A percentile compares a stretch with the other conserved stretches of the same genome.
Evolutionary conservation across 108 stramenopile genomes (phyloP).

Genomic region (Skeletonema grethae): DNA sequence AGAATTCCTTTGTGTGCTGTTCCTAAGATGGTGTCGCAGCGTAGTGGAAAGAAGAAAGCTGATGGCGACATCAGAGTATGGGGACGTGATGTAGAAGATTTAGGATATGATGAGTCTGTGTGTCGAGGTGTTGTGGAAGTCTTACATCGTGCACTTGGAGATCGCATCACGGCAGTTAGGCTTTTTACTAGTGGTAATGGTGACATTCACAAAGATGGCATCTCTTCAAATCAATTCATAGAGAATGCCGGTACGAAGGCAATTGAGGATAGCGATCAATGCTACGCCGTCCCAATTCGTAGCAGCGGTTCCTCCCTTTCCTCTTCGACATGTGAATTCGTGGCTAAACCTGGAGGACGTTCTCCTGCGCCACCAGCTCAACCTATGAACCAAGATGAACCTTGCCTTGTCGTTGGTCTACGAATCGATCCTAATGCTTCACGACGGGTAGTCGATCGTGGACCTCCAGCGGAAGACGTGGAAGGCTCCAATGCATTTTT

Average conservation of each 20-base stretch:
- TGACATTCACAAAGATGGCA: slow-evolving; percentile 22
- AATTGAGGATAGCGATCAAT: slow-evolving; percentile 46
- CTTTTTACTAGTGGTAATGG: slow-evolving; percentile 80
- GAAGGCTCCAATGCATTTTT: slow-evolving; percentile 61
- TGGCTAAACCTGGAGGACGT: slow-evolving; percentile 12
- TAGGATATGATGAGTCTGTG: slow-evolving; percentile 57
- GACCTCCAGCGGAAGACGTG: slow-evolving; percentile 75
- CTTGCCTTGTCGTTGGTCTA: slow-evolving; percentile 54
- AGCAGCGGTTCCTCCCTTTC: slow-evolving; percentile 7
- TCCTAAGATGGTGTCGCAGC: slow-evolving; percentile 30
- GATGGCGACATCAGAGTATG: slow-evolving; percentile 21
- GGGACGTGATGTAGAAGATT: slow-evolving; percentile 46
- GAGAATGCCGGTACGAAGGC: slow-evolving; percentile 23
- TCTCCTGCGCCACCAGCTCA: slow-evolving; percentile 13
- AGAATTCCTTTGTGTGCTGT: slow-evolving; percentile 50
- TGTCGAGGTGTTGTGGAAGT: slow-evolving; percentile 53
- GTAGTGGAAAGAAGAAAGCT: background rate
- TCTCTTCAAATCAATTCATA: slow-evolving; percentile 27
- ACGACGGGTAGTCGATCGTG: slow-evolving; percentile 77
- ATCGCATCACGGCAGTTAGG: slow-evolving; percentile 60
- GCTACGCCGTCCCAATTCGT: slow-evolving; percentile 40
- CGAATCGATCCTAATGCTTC: slow-evolving; percentile 69
- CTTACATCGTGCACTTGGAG: slow-evolving; percentile 67
- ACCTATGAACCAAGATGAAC: slow-evolving; percentile 38
- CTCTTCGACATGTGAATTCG: slow-evolving; percentile 1